A percentile compares a stretch with the other conserved stretches of the same genome.
phyloP scores from a whole-genome alignment of 108 stramenopile genomes.

The Tribonema minus region DNA sequence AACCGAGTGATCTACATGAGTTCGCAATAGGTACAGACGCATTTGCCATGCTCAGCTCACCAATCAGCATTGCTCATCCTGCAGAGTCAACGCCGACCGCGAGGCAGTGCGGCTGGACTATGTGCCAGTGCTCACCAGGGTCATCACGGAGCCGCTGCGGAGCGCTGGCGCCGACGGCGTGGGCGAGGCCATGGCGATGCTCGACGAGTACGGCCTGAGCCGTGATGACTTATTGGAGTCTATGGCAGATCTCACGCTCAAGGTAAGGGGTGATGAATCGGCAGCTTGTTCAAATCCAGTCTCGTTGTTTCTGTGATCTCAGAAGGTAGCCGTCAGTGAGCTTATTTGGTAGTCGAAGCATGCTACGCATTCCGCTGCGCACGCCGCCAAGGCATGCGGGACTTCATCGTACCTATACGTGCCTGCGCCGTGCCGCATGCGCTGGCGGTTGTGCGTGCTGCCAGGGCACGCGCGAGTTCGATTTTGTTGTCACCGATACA shows the following conservation, averaged over 20 bases:
- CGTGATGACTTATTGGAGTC: constrained; percentile 89
- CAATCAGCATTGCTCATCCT: too few relatives aligned
- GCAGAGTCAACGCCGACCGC: constrained; percentile 61
- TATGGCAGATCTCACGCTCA: constrained; percentile 64
- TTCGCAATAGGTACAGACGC: too few relatives aligned
- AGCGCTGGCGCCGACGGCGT: constrained; percentile 32
- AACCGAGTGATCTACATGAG: too few relatives aligned
- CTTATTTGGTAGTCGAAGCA: too few relatives aligned
- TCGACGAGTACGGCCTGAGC: constrained; percentile 89
- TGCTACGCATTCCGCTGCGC: not conserved
- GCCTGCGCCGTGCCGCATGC: too few relatives aligned
- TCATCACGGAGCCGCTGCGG: constrained; percentile 49
- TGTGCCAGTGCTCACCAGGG: constrained; percentile 52
- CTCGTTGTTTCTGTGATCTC: not conserved
- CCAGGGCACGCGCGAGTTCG: not conserved
- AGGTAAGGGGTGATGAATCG: not conserved
- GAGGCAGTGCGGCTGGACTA: constrained; percentile 34
- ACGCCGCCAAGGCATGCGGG: not conserved
- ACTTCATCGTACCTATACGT: too few relatives aligned
- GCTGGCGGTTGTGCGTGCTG: too few relatives aligned
- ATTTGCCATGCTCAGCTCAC: too few relatives aligned
- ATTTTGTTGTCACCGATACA: too few relatives aligned
- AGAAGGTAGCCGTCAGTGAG: not conserved
- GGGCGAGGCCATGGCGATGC: constrained; percentile 66
- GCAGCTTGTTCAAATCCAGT: not conserved